A percentile compares a stretch with the other conserved stretches of the same genome.
These are phyloP conservation scores for Tympanopsis confertula DNA, from an alignment of 2,329 filamentous ascomycete species.

Conservation along the genomic window DNA sequence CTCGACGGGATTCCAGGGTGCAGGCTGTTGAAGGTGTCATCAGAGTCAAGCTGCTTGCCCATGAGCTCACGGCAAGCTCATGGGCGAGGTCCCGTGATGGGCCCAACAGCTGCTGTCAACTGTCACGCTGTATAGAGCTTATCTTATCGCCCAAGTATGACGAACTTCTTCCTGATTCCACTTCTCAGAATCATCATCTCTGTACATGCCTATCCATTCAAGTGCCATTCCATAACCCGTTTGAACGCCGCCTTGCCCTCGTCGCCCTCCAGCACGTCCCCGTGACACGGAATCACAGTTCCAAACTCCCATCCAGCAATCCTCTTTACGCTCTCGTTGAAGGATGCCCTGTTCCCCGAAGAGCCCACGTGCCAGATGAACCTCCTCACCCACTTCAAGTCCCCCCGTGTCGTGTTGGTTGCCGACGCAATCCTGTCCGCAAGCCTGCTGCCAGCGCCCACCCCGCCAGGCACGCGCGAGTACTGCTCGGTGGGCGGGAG, in stretches of 20 bases:
- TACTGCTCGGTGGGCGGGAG: constrained; percentile 81
- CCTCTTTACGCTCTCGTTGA: constrained; percentile 54
- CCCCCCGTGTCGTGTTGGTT: constrained; percentile 1
- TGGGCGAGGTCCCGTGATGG: too few species aligned
- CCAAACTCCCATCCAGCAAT: constrained; percentile 78
- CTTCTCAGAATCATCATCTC: too few species aligned
- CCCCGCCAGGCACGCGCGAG: constrained; percentile 38
- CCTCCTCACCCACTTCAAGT: constrained; percentile 64
- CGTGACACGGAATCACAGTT: constrained; percentile 81
- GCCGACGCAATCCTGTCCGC: not conserved
- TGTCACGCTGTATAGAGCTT: too few species aligned
- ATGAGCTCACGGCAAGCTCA: too few species aligned
- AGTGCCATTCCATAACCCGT: constrained; percentile 75
- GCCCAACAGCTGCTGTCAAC: too few species aligned
- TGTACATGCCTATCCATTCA: constrained; percentile 40
- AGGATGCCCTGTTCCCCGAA: constrained; percentile 48
- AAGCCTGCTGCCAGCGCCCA: constrained; percentile 13
- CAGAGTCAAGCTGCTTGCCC: too few species aligned
- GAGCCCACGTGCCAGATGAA: constrained; percentile 70
- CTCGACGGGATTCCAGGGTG: too few species aligned
- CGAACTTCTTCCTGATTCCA: too few species aligned
- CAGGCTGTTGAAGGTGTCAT: too few species aligned
- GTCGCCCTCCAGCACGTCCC: constrained; percentile 67
- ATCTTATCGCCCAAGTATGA: too few species aligned
- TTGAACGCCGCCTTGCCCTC: constrained; percentile 64